Conservation (phyloP, 805 yeast genomes). For the Cyberlindnera xylosilytica region DNA sequence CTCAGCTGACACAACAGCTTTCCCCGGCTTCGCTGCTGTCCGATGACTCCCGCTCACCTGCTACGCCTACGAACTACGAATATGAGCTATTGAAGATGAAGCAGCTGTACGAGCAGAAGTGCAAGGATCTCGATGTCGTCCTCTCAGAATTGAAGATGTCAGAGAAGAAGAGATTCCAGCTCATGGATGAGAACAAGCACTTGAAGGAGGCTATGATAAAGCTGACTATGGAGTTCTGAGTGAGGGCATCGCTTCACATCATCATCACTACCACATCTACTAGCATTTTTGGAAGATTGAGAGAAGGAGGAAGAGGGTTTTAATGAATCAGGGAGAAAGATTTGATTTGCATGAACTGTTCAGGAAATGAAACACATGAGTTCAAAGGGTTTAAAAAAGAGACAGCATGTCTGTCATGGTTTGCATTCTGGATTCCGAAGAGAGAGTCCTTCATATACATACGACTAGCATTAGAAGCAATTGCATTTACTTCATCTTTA, state of each 20-base stretch:
- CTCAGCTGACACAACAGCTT: slow-evolving; percentile 18
- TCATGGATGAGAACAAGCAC: slow-evolving; percentile 36
- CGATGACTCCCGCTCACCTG: slow-evolving; percentile 26
- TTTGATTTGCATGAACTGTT: too few species aligned
- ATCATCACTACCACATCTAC: background rate
- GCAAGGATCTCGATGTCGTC: slow-evolving; percentile 31
- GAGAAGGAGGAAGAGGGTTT: too few species aligned
- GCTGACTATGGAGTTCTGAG: slow-evolving; percentile 18
- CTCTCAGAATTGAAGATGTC: slow-evolving; percentile 33
- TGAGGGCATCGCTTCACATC: background rate
- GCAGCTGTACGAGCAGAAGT: slow-evolving; percentile 31
- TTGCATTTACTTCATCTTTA: too few species aligned
- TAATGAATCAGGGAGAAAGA: too few species aligned
- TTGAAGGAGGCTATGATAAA: slow-evolving; percentile 28
- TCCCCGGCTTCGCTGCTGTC: slow-evolving; percentile 38
- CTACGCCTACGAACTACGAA: slow-evolving; percentile 4
- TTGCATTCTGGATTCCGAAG: too few species aligned
- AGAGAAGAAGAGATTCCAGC: slow-evolving; percentile 34
- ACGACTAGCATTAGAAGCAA: too few species aligned
- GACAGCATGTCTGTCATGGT: too few species aligned
- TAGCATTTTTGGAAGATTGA: too few species aligned
- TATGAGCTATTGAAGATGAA: slow-evolving; percentile 23
- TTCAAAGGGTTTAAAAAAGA: too few species aligned
- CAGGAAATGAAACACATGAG: too few species aligned
- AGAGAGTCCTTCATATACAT: too few species aligned